Evolutionary conservation across 106 monocot species (phyloP).

Genomic region (Dendrobium chrysotoxum): DNA sequence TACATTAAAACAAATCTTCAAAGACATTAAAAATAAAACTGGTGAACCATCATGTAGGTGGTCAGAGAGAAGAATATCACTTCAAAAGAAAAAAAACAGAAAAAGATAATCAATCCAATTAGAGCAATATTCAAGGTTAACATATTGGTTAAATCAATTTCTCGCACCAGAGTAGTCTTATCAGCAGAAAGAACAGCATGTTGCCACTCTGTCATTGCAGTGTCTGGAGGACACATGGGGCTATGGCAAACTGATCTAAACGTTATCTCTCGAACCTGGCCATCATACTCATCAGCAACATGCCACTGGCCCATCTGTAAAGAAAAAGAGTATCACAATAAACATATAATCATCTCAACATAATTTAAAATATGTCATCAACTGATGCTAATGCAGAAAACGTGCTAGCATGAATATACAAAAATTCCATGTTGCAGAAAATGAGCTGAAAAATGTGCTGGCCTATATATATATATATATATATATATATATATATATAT

Average conservation of each 20-base stretch:
- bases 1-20: neutral
- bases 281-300: conserved; percentile 87
- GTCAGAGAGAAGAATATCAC: neutral
- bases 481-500: too few relatives aligned
- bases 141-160: neutral
- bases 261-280: conserved; percentile 88
- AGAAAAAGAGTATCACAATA: neutral
- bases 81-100: neutral
- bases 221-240: conserved; percentile 98
- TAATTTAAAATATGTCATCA: neutral
- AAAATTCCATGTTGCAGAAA: neutral
- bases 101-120: neutral
- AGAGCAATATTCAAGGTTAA: neutral
- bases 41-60: neutral
- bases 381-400: neutral
- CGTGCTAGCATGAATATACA: neutral
- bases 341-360: neutral
- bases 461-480: neutral
- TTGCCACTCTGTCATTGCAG: conserved; percentile 97
- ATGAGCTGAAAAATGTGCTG: neutral
- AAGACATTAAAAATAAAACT: neutral
- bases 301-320: conserved; percentile 93
- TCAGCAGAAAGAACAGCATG: conserved; percentile 82
- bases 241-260: conserved; percentile 91
- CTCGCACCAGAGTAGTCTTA: conserved; percentile 56